A percentile compares a stretch with the other conserved stretches of the same genome.
phyloP scores from a whole-genome alignment of 2,329 filamentous ascomycete species.

The Verticillium klebahnii region DNA sequence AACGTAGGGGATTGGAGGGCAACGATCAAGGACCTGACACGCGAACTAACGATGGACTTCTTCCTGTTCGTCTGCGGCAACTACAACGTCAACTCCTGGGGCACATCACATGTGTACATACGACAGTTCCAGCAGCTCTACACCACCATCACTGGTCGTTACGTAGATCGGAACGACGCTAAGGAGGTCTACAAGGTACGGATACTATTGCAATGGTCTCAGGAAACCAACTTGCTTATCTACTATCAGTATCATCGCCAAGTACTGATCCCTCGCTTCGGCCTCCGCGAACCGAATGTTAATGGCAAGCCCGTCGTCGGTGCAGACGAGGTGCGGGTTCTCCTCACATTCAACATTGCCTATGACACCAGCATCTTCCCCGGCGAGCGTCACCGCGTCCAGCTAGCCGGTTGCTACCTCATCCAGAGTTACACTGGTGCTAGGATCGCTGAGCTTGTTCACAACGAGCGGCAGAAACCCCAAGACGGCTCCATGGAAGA shows the following conservation, averaged over 20 bases:
- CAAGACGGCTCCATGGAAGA: conserved; percentile 19
- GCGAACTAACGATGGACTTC: conserved; percentile 19
- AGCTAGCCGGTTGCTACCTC: conserved; percentile 20
- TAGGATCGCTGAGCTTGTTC: conserved; percentile 22
- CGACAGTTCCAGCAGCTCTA: conserved; percentile 21
- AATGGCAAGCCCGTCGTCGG: conserved; percentile 19
- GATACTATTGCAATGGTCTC: background rate
- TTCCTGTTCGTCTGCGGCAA: conserved; percentile 17
- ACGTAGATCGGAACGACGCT: conserved; percentile 17
- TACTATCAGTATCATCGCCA: conserved; percentile 14
- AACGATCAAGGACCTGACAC: conserved; percentile 12
- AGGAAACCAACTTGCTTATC: background rate
- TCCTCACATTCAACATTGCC: conserved; percentile 23
- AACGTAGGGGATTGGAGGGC: conserved; percentile 14
- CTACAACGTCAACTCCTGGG: conserved; percentile 18
- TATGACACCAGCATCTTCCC: conserved; percentile 20
- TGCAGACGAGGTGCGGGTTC: conserved; percentile 13
- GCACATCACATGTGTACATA: conserved; percentile 18
- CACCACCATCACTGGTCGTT: conserved; percentile 15
- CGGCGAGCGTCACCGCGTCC: conserved; percentile 16
- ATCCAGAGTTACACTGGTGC: conserved; percentile 20
- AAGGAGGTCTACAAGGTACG: conserved; percentile 21
- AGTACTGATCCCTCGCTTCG: conserved; percentile 17
- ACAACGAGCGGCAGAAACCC: conserved; percentile 19
- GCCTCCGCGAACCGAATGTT: conserved; percentile 16